Percentiles rank a stretch among this genome's conserved stretches.
Evolutionary conservation across 352 stramenopile species (phyloP).

Genomic region (Thraustochytrium sp.): DNA sequence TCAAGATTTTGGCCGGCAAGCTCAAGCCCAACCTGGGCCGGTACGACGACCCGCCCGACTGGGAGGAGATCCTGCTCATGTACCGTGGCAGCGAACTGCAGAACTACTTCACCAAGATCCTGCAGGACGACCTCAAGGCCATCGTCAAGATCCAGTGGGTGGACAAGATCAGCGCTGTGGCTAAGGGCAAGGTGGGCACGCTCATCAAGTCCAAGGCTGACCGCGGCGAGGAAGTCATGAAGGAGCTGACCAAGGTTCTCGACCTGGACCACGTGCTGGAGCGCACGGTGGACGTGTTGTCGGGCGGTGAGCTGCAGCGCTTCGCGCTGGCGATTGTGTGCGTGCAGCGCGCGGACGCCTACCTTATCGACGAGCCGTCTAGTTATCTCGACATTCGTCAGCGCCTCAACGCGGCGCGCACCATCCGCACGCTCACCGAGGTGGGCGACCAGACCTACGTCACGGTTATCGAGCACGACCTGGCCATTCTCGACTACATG

Average conservation of each 20-base stretch:
- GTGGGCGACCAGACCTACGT: conserved; percentile 74
- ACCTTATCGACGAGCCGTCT: conserved; percentile 99
- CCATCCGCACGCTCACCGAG: conserved; percentile 93
- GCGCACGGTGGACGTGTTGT: conserved; percentile 88
- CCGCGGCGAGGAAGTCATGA: conserved; percentile 59
- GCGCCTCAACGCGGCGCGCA: conserved; percentile 91
- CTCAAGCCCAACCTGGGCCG: conserved; percentile 98
- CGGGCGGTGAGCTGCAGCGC: conserved; percentile 96
- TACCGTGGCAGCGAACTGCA: conserved; percentile 95
- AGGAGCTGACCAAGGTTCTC: conserved; percentile 67
- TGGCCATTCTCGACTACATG: conserved; percentile 98
- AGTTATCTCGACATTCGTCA: conserved; percentile 99
- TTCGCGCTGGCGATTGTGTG: conserved; percentile 96
- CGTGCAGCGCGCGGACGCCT: conserved; percentile 93
- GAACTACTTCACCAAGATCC: conserved; percentile 99
- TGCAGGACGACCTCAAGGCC: conserved; percentile 98
- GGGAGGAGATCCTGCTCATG: conserved; percentile 97
- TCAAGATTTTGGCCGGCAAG: conserved; percentile 97
- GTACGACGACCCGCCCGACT: conserved; percentile 92
- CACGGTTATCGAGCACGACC: conserved; percentile 98
- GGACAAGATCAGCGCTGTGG: conserved; percentile 95
- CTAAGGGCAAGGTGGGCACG: conserved; percentile 83
- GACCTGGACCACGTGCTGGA: conserved; percentile 95
- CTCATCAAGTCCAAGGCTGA: conserved; percentile 90
- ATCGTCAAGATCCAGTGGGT: conserved; percentile 99